A percentile compares a stretch with the other conserved stretches of the same genome.
Conservation (phyloP, 2,329 filamentous ascomycete genomes). For the Colletotrichum sublineola region DNA sequence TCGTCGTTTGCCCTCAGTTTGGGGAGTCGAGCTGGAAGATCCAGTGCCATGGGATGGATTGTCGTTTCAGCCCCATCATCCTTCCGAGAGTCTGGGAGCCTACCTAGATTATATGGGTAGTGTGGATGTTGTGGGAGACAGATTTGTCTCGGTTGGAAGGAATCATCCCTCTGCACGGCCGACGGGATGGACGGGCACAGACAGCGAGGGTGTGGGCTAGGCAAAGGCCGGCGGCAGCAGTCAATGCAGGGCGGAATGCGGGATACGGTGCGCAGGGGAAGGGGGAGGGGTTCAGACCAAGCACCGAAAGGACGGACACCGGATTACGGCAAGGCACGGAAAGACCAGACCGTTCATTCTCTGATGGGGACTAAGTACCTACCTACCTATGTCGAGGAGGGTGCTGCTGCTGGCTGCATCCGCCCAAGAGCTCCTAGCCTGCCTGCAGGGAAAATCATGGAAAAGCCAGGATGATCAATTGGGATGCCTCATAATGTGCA, state of each 20-base stretch:
- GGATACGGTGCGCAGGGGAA: conserved; percentile 2
- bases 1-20: not conserved
- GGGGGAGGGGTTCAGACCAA: not conserved
- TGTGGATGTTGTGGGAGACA: not conserved
- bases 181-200: conserved; percentile 1
- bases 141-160: conserved; percentile 2
- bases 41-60: conserved; percentile 29
- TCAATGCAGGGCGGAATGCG: conserved; percentile 17
- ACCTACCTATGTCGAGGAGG: not conserved
- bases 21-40: not conserved
- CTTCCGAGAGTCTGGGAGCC: conserved; percentile 20
- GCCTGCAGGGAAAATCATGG: not conserved
- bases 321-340: conserved; percentile 20
- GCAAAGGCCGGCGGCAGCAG: not conserved
- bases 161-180: not conserved
- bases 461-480: not conserved
- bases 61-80: conserved; percentile 9
- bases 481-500: conserved; percentile 19
- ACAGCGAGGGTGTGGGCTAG: conserved; percentile 12
- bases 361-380: not conserved
- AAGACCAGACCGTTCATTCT: conserved; percentile 2
- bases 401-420: not conserved
- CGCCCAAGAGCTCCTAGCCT: not conserved
- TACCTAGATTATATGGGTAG: not conserved
- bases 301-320: conserved; percentile 15